A percentile compares a stretch with the other conserved stretches of the same genome.
phyloP scores from a whole-genome alignment of 2,329 filamentous ascomycete genomes.

The Paecilomyces sp. region DNA sequence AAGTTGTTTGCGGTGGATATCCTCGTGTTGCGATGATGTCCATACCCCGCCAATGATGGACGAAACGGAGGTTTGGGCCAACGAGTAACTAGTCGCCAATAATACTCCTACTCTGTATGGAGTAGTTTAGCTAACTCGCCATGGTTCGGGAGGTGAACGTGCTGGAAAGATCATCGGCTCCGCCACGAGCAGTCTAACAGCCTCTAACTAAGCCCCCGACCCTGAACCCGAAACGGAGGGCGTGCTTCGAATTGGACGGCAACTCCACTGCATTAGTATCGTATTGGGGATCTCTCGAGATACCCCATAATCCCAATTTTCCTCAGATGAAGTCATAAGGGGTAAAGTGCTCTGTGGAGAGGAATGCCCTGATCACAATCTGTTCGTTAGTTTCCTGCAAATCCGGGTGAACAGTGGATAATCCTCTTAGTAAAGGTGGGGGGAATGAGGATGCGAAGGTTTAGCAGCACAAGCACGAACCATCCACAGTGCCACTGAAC shows the following conservation, averaged over 20 bases:
- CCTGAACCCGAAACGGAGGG: background rate
- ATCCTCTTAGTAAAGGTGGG: background rate
- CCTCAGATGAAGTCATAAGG: background rate
- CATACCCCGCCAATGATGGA: background rate
- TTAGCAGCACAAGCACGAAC: background rate
- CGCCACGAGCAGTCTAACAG: background rate
- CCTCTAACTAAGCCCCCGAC: background rate
- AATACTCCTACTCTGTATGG: no score
- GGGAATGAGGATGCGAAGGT: background rate
- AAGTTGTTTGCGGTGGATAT: background rate
- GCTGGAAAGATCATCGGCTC: background rate
- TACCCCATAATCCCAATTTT: background rate
- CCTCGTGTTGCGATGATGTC: background rate
- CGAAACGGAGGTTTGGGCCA: background rate
- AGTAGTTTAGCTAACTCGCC: background rate
- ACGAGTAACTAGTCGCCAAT: background rate
- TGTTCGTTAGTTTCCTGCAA: background rate
- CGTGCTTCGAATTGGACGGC: background rate
- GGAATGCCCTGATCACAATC: background rate
- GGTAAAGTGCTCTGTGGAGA: background rate
- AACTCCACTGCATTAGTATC: background rate
- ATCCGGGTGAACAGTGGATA: background rate
- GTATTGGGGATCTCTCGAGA: background rate
- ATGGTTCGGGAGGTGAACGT: background rate
- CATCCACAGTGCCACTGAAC: background rate